These are phyloP conservation scores for Tuber umbilicatum DNA, from an alignment of 495 filamentous ascomycete species.

Conservation along the genomic window DNA sequence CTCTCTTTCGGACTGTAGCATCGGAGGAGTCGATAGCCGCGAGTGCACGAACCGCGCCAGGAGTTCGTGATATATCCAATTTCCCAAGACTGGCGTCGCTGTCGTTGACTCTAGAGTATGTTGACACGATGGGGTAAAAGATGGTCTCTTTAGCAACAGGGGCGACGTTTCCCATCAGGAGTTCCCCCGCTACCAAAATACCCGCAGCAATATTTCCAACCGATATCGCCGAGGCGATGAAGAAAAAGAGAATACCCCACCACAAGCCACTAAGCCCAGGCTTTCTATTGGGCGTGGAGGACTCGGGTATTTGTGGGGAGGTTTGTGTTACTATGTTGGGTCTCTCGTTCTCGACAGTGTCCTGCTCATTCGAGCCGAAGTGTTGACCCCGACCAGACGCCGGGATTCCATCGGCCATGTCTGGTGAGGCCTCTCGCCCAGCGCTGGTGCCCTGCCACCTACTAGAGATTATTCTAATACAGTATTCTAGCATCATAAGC, in stretches of 20 bases:
- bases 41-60: neutral
- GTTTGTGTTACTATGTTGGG: too few species aligned
- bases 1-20: neutral
- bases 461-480: neutral
- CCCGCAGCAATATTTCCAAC: neutral
- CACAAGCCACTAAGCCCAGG: neutral
- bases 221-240: neutral
- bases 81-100: neutral
- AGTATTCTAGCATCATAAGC: neutral
- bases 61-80: neutral
- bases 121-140: neutral
- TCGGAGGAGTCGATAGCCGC: neutral
- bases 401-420: too few species aligned
- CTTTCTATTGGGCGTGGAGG: too few species aligned
- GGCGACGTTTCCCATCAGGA: too few species aligned
- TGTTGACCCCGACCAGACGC: too few species aligned
- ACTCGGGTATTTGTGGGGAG: too few species aligned
- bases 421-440: too few species aligned
- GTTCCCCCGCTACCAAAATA: neutral
- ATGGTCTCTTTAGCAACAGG: neutral
- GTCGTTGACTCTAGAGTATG: accelerated
- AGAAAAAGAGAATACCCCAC: neutral
- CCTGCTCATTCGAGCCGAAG: too few species aligned
- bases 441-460: too few species aligned
- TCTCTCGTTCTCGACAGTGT: too few species aligned